Evolutionary conservation across 768 basidiomycete species (phyloP), one percentile per base, ranked within the genome.

Genomic region (Boletus sp.): DNA sequence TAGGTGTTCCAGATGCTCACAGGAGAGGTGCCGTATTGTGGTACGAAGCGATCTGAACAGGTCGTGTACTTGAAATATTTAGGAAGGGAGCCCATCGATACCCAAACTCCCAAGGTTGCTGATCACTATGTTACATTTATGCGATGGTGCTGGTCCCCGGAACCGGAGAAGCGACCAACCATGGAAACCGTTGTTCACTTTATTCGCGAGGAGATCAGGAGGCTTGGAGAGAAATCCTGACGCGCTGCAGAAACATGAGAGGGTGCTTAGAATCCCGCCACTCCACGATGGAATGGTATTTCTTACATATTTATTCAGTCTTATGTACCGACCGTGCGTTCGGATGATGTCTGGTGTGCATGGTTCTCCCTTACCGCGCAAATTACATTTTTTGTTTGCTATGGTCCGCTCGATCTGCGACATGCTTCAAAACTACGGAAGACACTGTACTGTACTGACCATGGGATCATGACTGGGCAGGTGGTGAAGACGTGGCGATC

Each of bases 41-140:
- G 43, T 0, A 59, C 58, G 1, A 54, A 47, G 32, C 35, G 58
- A 10, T 2, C 44, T 2, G 57, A 59, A 39, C 58, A 59, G 27
- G 52, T 59, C 19, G 57, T 59, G 7, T 59, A 59, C 35, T 10
- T 59, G 39, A 59, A 59, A 17, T 50, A 43, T 23, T 11, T 59
- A 2, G 58, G 57, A 35, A 59, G 57, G 8, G 51, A 59, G 4
- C 58, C 58, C 11, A 59, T 59, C 44, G 57, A 59, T 30, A 11
- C 33, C 4, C 39, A 54, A 14, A 59, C 58, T 0, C 57, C 52
- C 35, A 21, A 34, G 25, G 4, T 59, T 4, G 38, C 8, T 2
- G 58, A 59, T 29, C 48, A 5, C 21, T 29, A 54, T n/a, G 19
- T 41, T 10, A 30, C 25, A 7, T 54, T 59, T 21, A 37, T 59